Evolutionary conservation across 2,329 filamentous ascomycete species (phyloP), one percentile per base, ranked within the genome.

Genomic region (Fusarium sacchari): DNA sequence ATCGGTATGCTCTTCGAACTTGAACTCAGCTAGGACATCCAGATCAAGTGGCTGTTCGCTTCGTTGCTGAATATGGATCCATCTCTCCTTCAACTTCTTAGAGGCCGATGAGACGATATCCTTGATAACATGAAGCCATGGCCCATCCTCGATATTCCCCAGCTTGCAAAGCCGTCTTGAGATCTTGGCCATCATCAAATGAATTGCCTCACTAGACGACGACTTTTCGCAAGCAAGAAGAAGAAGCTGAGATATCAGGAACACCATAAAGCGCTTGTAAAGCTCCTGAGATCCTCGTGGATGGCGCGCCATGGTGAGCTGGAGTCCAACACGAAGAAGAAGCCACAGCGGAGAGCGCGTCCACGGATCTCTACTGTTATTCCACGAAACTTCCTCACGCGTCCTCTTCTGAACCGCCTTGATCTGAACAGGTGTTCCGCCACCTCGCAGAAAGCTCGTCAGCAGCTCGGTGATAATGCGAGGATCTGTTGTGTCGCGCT

Each of bases 311-410:
- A 71, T 65, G 4, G 73, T 67, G 5, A 83, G 71, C 58, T 90
- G 88, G 6, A 89, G 67, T 0, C 82, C 77, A 1, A 89, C 87
- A 2, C 89, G 86, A 6, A 91, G 61, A 1, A 90, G 79, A 1
- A 91, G 80, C 88, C 88, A 91, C 1, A 87, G 65, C 0, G 88
- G 81, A 18, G 88, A 90, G 49, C 86, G 79, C 17, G 84, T 80
- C 88, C 88, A 90, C 0, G 77, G 76, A 3, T 73, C 55, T 10
- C 57, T 53, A 3, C 65, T 52, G 6, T 73, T 66, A 81, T 82
- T 89, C 15, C 87, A 63, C 7, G 39, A 57, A 2, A 89, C 83
- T 20, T 90, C 88, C 39, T 90, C 88, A 2, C 86, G 85, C 1
- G 85, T 87, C 26, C 86, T 80, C 65, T 90, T 91, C 44, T 70